Conservation (phyloP, 1,284 basidiomycete genomes). For the Microbotryum scabiosae region DNA sequence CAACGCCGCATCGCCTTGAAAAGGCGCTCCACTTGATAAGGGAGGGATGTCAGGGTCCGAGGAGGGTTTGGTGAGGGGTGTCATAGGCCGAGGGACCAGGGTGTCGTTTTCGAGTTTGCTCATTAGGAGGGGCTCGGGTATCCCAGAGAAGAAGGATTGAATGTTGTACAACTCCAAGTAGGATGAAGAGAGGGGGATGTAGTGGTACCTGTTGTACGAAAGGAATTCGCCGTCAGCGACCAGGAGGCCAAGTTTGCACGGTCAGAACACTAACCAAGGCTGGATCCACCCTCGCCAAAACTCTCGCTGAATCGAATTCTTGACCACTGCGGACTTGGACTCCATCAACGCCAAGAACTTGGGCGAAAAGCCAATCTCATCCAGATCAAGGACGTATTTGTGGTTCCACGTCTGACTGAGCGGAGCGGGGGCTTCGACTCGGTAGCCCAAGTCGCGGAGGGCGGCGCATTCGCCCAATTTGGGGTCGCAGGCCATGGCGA, state of each 20-base stretch:
- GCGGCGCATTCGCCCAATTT: constrained; percentile 68
- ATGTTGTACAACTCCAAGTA: constrained; percentile 89
- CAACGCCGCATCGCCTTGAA: constrained; percentile 64
- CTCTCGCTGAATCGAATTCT: constrained; percentile 80
- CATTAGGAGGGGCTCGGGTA: constrained; percentile 27
- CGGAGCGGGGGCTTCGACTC: constrained; percentile 50
- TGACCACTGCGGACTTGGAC: constrained; percentile 76
- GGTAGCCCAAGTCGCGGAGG: constrained; percentile 36
- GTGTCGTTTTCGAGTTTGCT: constrained; percentile 47
- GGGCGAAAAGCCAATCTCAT: constrained; percentile 91
- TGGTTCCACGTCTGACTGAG: constrained; percentile 82
- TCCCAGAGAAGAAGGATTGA: constrained; percentile 76
- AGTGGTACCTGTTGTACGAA: constrained; percentile 68
- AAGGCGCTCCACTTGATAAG: constrained; percentile 38
- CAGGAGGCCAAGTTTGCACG: background rate
- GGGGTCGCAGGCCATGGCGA: constrained; percentile 54
- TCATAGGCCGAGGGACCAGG: constrained; percentile 35
- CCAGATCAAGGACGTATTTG: constrained; percentile 83
- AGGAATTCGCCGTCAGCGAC: background rate
- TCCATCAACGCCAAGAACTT: constrained; percentile 78
- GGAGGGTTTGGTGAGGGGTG: constrained; percentile 25
- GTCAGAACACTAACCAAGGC: constrained; percentile 39
- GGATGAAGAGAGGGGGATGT: constrained; percentile 73
- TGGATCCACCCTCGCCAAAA: constrained; percentile 53
- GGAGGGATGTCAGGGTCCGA: constrained; percentile 16